phyloP scores from a whole-genome alignment of 225 moss, liverwort and hornwort species.

The Asterella californica region DNA sequence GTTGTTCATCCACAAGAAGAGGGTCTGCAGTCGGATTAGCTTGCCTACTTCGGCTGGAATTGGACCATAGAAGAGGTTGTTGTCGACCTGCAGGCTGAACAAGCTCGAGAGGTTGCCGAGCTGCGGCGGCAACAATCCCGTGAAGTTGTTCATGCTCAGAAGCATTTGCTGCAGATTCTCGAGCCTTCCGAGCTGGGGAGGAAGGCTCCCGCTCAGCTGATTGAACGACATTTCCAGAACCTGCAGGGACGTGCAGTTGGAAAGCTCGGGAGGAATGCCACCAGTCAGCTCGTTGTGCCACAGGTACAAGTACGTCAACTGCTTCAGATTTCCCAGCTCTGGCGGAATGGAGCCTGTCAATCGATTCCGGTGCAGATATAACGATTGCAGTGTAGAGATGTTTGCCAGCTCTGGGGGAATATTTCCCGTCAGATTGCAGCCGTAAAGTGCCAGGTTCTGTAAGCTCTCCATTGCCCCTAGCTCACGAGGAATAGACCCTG shows the following conservation, averaged over 20 bases:
- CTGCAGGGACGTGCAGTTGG: slow-evolving; percentile 26
- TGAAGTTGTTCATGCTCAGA: slow-evolving; percentile 40
- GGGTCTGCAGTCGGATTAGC: slow-evolving; percentile 33
- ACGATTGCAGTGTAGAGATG: slow-evolving; percentile 37
- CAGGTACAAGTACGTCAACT: slow-evolving; percentile 56
- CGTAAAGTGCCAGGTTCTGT: slow-evolving; percentile 47
- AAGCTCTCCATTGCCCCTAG: slow-evolving; percentile 27
- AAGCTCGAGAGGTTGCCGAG: slow-evolving; percentile 41
- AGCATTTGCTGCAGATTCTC: slow-evolving; percentile 41
- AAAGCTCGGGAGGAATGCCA: slow-evolving; percentile 41
- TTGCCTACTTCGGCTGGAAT: slow-evolving; percentile 41
- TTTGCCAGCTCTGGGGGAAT: slow-evolving; percentile 54
- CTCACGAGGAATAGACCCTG: slow-evolving; percentile 42
- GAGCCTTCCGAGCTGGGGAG: slow-evolving; percentile 40
- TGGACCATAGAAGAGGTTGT: slow-evolving; percentile 42
- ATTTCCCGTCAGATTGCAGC: slow-evolving; percentile 50
- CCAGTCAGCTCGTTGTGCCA: slow-evolving; percentile 57
- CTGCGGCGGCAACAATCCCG: slow-evolving; percentile 41
- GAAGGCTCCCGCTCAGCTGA: slow-evolving; percentile 38
- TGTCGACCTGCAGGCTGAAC: slow-evolving; percentile 44
- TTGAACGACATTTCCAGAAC: slow-evolving; percentile 40
- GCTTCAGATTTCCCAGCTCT: slow-evolving; percentile 49
- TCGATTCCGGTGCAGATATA: slow-evolving; percentile 57
- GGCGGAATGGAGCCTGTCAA: slow-evolving; percentile 55
- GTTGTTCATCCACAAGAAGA: slow-evolving; percentile 46